Evolutionary conservation across 202 grass and related monocot genomes (phyloP), one percentile per base, ranked within the genome.

Genomic region (Schoenoplectus triqueter): DNA sequence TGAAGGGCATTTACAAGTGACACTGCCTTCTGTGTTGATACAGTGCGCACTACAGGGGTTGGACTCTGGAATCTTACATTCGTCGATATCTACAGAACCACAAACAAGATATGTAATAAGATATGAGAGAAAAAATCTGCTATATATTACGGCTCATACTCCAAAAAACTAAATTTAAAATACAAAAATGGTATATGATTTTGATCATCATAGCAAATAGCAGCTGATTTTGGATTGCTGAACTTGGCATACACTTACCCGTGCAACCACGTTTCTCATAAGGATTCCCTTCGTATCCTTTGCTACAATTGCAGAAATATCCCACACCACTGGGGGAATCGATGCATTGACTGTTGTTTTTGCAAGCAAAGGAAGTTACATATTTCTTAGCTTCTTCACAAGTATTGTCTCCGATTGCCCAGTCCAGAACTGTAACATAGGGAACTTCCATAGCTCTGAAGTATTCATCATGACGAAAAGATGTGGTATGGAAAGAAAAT

Each of bases 301-400:
- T 0, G 14, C 49, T 86, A 52, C 90, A 92, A 48, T 90, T 92
- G 80, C 90, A 92, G 2, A 68, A 86, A 31, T 92, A 92, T 0
- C 83, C 86, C 0, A 79, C 67, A 7, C 78, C 85, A 14, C 41
- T 80, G 0, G 64, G 17, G 10, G 89, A 71, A 1, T 87, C 18
- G 59, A 80, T 85, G 49, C 91, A 93, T 0, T 68, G 0, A 8
- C 74, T 81, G 15, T 89, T 80, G 2, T 63, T 41, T 42, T 31
- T 81, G 78, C 91, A 93, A 17, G 20, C 71, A 41, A 63, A 83
- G 19, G 45, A 11, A 0, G 11, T 5, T 1, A 6, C 2, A 7
- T 39, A 40, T 1, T 19, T 62, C 6, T 2, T 2, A 0, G 70
- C 87, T 40, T 88, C 47, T 1, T 21, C 41, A 6, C 91, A 93